A percentile compares a stretch with the other conserved stretches of the same genome.
Conservation (phyloP, 2,329 filamentous ascomycete genomes). For the Aspergillus hortae region DNA sequence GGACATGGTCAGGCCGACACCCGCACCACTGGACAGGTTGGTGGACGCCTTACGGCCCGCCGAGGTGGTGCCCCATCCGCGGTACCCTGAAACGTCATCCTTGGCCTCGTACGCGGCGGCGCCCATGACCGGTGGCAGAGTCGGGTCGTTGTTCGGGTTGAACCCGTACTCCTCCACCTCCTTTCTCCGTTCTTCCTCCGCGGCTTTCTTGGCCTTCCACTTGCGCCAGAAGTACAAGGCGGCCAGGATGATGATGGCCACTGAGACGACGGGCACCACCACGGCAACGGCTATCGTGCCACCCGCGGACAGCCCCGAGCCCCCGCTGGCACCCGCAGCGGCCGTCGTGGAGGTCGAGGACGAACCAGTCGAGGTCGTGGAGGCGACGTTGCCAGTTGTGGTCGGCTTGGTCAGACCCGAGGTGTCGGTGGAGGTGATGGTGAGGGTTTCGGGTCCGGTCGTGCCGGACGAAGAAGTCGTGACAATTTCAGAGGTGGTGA, state of each 20-base stretch:
- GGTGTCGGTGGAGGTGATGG: constrained; percentile 17
- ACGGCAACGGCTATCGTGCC: constrained; percentile 89
- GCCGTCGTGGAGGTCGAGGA: constrained; percentile 24
- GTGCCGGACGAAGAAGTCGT: constrained; percentile 10
- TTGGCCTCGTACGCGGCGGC: constrained; percentile 59
- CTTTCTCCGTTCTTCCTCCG: constrained; percentile 84
- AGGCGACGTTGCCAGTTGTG: constrained; percentile 9
- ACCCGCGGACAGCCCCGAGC: constrained; percentile 41
- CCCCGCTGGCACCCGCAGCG: constrained; percentile 20
- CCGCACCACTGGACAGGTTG: constrained; percentile 72
- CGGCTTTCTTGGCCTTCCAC: constrained; percentile 78
- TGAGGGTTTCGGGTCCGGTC: constrained; percentile 10
- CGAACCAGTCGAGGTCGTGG: constrained; percentile 24
- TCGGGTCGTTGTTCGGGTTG: constrained; percentile 95
- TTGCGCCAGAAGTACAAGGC: constrained; percentile 84
- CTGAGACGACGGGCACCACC: constrained; percentile 85
- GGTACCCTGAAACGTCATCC: constrained; percentile 73
- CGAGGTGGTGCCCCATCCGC: constrained; percentile 84
- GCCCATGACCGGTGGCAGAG: constrained; percentile 58
- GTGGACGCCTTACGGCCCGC: constrained; percentile 82
- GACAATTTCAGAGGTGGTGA: constrained; percentile 8
- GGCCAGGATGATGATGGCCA: constrained; percentile 73
- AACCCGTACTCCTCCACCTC: constrained; percentile 97
- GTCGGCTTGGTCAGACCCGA: constrained; percentile 4
- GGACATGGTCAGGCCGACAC: constrained; percentile 62